Conservation (phyloP, 2,329 filamentous ascomycete genomes). For the Paramyrothecium roridum region DNA sequence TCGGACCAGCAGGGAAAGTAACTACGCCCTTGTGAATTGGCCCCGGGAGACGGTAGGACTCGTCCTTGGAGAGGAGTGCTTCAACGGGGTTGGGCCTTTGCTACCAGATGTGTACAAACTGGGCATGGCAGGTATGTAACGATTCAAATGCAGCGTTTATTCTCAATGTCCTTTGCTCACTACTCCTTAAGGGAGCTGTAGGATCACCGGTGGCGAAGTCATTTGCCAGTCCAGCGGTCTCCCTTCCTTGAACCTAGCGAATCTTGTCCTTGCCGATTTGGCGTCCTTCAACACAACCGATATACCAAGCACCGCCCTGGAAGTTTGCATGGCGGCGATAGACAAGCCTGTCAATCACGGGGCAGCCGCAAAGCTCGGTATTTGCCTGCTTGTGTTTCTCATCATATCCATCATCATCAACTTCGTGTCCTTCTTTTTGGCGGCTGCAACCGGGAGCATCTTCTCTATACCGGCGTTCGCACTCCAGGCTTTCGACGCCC, state of each 20-base stretch:
- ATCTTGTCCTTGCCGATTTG: constrained; percentile 10
- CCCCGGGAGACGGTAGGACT: constrained; percentile 10
- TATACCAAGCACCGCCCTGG: background rate
- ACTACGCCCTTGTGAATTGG: constrained; percentile 14
- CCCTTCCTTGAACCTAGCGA: constrained; percentile 13
- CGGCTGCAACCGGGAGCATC: background rate
- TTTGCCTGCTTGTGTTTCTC: constrained; percentile 9
- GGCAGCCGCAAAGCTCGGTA: constrained; percentile 6
- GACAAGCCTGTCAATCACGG: constrained; percentile 8
- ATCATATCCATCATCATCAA: constrained; percentile 10
- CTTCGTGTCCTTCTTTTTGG: constrained; percentile 8
- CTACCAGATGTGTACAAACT: too few species aligned
- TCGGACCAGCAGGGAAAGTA: constrained; percentile 8
- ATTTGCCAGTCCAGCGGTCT: constrained; percentile 9
- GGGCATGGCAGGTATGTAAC: too few species aligned
- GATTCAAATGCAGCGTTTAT: too few species aligned
- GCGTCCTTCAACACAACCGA: background rate
- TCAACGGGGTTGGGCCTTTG: constrained; percentile 3
- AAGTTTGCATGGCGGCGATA: constrained; percentile 7
- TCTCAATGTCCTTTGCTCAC: too few species aligned
- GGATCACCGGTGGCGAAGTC: constrained; percentile 5
- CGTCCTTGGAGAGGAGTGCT: constrained; percentile 11
- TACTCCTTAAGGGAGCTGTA: constrained; percentile 1
- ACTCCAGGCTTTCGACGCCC: constrained; percentile 6
- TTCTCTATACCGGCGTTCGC: background rate